Percentiles rank a stretch among this genome's conserved stretches.
These are phyloP conservation scores for Artemisia tridentata DNA, from an alignment of 129 eudicot genomes.

Conservation along the genomic window DNA sequence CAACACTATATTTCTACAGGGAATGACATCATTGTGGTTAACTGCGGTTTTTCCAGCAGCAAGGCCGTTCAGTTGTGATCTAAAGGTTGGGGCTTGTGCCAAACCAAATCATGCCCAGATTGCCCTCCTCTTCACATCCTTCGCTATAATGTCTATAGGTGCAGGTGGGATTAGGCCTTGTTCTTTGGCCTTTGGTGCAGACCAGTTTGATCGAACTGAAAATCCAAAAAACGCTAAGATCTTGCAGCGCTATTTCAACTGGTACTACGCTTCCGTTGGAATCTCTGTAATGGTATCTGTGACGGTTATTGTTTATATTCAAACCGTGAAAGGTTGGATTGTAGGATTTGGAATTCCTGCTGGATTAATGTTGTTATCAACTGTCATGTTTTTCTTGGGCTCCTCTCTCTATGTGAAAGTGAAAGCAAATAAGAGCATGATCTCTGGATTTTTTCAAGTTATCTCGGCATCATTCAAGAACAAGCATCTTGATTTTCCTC, in stretches of 20 bases:
- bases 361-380: constrained; percentile 50
- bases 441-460: constrained; percentile 53
- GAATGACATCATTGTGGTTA: constrained; percentile 45
- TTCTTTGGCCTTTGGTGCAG: constrained; percentile 73
- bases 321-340: constrained; percentile 53
- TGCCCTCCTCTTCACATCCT: constrained; percentile 47
- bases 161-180: constrained; percentile 69
- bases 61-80: constrained; percentile 41
- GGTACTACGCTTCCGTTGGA: constrained; percentile 66
- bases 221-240: constrained; percentile 53
- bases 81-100: constrained; percentile 19
- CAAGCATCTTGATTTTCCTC: constrained; percentile 40
- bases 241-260: constrained; percentile 55
- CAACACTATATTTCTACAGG: constrained; percentile 29
- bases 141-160: constrained; percentile 58
- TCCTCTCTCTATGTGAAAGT: constrained; percentile 52
- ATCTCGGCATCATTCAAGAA: constrained; percentile 47
- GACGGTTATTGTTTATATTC: constrained; percentile 66
- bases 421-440: constrained; percentile 49
- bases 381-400: constrained; percentile 54
- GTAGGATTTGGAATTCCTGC: constrained; percentile 75
- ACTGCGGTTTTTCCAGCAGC: constrained; percentile 46
- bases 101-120: constrained; percentile 39
- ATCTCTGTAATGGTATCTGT: constrained; percentile 57
- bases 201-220: constrained; percentile 58